phyloP scores from a whole-genome alignment of 2,329 filamentous ascomycete genomes.

The Bertia moriformis region DNA sequence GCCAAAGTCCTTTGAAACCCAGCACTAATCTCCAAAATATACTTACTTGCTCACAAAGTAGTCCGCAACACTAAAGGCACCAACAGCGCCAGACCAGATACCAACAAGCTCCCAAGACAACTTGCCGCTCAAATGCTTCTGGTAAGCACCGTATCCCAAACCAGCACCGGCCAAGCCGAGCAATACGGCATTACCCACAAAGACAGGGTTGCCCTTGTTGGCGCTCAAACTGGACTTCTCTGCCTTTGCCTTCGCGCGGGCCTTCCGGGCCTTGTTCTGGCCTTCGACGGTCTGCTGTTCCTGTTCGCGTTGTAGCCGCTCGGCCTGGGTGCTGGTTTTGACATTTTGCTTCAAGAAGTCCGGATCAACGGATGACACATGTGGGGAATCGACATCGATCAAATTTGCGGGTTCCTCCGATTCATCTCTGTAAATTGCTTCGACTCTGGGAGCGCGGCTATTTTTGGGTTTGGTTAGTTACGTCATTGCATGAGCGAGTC shows the following conservation, averaged over 20 bases:
- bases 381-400: conserved; percentile 28
- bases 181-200: conserved; percentile 26
- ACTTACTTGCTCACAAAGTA: conserved; percentile 33
- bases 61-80: conserved; percentile 24
- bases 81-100: conserved; percentile 22
- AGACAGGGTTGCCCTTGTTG: conserved; percentile 28
- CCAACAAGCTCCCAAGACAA: conserved; percentile 28
- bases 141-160: conserved; percentile 28
- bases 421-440: conserved; percentile 20
- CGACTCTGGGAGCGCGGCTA: conserved; percentile 23
- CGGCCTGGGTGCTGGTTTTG: conserved; percentile 22
- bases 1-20: neutral
- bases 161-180: conserved; percentile 21
- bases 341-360: conserved; percentile 22
- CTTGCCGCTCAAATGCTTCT: conserved; percentile 24
- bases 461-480: neutral
- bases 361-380: conserved; percentile 23
- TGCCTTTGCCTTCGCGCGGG: conserved; percentile 1
- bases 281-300: conserved; percentile 10
- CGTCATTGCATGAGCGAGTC: too few relatives aligned
- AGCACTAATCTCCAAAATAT: neutral
- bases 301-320: conserved; percentile 6
- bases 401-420: conserved; percentile 19
- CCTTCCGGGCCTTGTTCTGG: conserved; percentile 1
- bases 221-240: conserved; percentile 10